These are phyloP conservation scores for Phalaenopsis hybrid DNA, from an alignment of 116 monocot genomes.

Conservation along the genomic window DNA sequence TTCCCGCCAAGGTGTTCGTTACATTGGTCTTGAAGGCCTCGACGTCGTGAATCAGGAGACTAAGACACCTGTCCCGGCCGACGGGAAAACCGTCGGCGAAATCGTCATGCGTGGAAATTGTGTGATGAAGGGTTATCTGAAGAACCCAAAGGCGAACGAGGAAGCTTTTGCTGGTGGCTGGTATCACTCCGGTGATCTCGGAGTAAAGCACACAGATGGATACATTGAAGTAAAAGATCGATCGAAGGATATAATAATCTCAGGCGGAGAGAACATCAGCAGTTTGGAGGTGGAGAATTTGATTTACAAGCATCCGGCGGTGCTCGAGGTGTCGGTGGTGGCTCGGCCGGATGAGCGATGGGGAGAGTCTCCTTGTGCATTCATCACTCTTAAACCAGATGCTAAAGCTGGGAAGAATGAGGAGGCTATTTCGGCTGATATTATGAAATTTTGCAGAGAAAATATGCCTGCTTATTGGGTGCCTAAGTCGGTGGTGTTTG, in stretches of 20 bases:
- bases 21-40: conserved; percentile 61
- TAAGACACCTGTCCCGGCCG: conserved; percentile 65
- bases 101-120: conserved; percentile 83
- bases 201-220: conserved; percentile 77
- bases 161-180: conserved; percentile 83
- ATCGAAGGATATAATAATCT: conserved; percentile 90
- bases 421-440: conserved; percentile 42
- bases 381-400: conserved; percentile 47
- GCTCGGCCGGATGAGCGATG: conserved; percentile 75
- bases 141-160: conserved; percentile 76
- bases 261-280: conserved; percentile 85
- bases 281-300: conserved; percentile 78
- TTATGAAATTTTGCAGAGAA: conserved; percentile 54
- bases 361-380: conserved; percentile 97
- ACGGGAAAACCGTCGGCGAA: conserved; percentile 67
- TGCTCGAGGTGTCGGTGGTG: conserved; percentile 78
- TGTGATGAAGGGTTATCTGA: conserved; percentile 94
- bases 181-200: conserved; percentile 91
- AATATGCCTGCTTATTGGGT: conserved; percentile 83
- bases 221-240: conserved; percentile 91
- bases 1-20: conserved; percentile 84
- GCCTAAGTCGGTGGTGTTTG: conserved; percentile 79
- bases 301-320: conserved; percentile 66
- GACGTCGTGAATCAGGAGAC: conserved; percentile 65
- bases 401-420: conserved; percentile 22